phyloP scores from a whole-genome alignment of 805 yeast genomes.

The Helenozyma baotianmanensis region DNA sequence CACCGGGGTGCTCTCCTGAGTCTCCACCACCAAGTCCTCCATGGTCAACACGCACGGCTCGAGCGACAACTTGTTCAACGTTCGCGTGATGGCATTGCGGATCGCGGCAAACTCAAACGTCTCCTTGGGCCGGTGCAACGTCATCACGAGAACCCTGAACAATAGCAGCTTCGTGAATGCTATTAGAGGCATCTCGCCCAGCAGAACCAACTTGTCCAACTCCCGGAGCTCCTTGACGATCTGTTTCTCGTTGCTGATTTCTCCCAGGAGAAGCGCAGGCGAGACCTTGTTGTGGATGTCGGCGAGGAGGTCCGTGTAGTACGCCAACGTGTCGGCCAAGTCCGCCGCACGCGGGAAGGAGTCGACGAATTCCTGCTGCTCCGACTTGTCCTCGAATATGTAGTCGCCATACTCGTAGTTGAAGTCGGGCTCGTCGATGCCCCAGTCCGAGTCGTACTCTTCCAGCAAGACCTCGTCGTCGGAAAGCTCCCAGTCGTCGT shows the following conservation, averaged over 20 bases:
- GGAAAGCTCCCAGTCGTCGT: conserved; percentile 1
- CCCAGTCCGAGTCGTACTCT: conserved; percentile 36
- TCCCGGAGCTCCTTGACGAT: conserved; percentile 14
- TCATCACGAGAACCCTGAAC: conserved; percentile 27
- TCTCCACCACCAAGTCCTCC: conserved; percentile 9
- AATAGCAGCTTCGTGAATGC: conserved; percentile 27
- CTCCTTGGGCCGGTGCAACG: conserved; percentile 25
- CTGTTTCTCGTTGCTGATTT: conserved; percentile 7
- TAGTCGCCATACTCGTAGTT: conserved; percentile 29
- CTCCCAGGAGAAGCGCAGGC: conserved; percentile 10
- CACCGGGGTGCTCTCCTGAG: conserved; percentile 7
- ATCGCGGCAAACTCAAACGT: conserved; percentile 14
- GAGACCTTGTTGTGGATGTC: conserved; percentile 14
- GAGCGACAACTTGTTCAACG: conserved; percentile 15
- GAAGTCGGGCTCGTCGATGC: conserved; percentile 31
- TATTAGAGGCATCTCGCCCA: conserved; percentile 24
- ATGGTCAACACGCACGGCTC: conserved; percentile 11
- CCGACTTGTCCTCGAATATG: conserved; percentile 29
- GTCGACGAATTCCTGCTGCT: conserved; percentile 23
- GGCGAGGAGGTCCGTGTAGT: conserved; percentile 16
- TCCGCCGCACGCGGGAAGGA: conserved; percentile 23
- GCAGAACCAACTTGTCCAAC: conserved; percentile 13
- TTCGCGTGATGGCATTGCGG: conserved; percentile 14
- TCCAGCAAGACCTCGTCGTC: conserved; percentile 2
- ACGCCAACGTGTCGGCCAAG: conserved; percentile 16